Conservation (phyloP, 768 basidiomycete species). For the Termitomyces sp. region DNA sequence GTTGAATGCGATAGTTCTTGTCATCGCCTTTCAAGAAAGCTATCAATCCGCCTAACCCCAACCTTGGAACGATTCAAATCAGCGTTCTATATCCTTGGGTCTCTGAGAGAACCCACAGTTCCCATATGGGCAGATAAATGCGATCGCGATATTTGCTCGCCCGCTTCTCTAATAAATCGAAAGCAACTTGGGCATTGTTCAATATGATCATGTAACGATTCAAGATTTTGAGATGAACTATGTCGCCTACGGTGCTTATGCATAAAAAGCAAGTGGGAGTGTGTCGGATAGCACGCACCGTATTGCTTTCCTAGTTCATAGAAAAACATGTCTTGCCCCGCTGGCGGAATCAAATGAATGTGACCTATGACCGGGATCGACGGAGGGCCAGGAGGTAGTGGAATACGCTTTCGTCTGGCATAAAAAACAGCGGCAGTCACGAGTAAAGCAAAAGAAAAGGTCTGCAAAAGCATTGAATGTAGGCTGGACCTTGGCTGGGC, state of each 20-base stretch:
- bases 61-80: neutral
- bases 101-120: neutral
- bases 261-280: neutral
- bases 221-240: conserved; percentile 10
- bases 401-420: neutral
- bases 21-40: conserved; percentile 15
- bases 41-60: neutral
- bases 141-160: neutral
- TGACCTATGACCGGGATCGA: conserved; percentile 32
- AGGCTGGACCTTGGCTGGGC: too few species aligned
- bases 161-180: conserved; percentile 6
- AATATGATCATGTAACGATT: conserved; percentile 21
- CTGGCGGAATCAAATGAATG: conserved; percentile 25
- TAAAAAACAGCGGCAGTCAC: neutral
- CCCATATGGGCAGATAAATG: neutral
- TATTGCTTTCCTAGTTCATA: conserved; percentile 27
- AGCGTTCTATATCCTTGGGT: neutral
- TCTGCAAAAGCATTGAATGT: too few species aligned
- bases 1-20: conserved; percentile 17
- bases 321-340: conserved; percentile 22
- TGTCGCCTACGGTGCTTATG: neutral
- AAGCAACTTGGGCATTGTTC: conserved; percentile 18
- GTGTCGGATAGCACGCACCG: conserved; percentile 16
- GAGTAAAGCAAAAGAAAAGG: neutral
- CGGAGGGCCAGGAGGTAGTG: conserved; percentile 29